Conservation (phyloP, 106 monocot species). For the Chionographis japonica region DNA sequence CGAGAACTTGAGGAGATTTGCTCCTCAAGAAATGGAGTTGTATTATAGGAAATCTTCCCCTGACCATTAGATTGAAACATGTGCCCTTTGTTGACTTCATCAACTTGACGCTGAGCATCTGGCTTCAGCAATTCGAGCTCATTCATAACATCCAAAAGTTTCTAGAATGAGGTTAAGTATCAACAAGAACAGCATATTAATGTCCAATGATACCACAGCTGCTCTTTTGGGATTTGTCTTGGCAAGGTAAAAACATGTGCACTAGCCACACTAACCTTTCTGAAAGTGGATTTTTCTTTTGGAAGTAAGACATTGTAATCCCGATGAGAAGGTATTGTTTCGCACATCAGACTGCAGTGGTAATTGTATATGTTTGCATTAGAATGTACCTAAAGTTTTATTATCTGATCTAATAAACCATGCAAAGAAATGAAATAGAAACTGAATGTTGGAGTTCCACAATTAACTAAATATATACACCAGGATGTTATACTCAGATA, state of each 20-base stretch:
- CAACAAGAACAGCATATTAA: constrained; percentile 7
- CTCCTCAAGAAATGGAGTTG: constrained; percentile 16
- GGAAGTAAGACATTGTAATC: constrained; percentile 64
- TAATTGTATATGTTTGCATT: neutral
- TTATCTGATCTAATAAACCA: neutral
- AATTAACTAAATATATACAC: no score
- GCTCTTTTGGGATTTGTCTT: neutral
- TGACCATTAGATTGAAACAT: constrained; percentile 19
- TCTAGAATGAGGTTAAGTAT: constrained; percentile 36
- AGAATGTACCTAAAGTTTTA: neutral
- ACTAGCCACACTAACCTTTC: constrained; percentile 41
- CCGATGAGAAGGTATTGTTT: constrained; percentile 90
- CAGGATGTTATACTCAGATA: no score
- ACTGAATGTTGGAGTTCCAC: neutral
- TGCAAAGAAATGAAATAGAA: neutral
- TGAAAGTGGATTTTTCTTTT: constrained; percentile 62
- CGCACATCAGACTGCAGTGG: constrained; percentile 70
- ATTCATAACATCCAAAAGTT: constrained; percentile 68
- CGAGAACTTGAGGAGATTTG: constrained; percentile 25
- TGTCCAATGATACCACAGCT: neutral
- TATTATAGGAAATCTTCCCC: constrained; percentile 15
- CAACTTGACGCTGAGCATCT: constrained; percentile 55
- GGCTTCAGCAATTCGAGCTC: constrained; percentile 91
- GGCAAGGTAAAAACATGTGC: neutral
- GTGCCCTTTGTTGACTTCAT: constrained; percentile 52